phyloP scores from a whole-genome alignment of 2,329 filamentous ascomycete species.

The Fusarium miscanthi region DNA sequence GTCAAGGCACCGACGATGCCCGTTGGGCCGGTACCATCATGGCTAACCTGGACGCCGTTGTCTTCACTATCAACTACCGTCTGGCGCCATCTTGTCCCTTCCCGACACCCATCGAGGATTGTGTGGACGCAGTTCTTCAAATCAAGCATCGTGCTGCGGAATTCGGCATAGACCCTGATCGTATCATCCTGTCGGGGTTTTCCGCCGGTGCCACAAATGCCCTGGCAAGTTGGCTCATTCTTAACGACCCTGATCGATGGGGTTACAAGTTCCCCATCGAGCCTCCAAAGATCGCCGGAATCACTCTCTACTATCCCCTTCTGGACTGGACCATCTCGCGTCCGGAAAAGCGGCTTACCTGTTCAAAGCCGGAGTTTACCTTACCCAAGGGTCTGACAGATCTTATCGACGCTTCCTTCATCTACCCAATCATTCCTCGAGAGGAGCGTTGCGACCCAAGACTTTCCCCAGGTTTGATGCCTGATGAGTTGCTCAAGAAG shows the following conservation, averaged over 20 bases:
- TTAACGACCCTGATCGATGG: slow-evolving; percentile 57
- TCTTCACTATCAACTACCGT: slow-evolving; percentile 75
- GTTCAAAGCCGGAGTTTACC: slow-evolving; percentile 66
- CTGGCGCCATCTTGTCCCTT: slow-evolving; percentile 73
- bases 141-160: slow-evolving; percentile 66
- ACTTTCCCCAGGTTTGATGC: slow-evolving; percentile 68
- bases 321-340: slow-evolving; percentile 70
- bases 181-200: slow-evolving; percentile 71
- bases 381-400: slow-evolving; percentile 68
- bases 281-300: slow-evolving; percentile 60
- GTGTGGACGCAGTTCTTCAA: slow-evolving; percentile 72
- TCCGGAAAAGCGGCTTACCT: slow-evolving; percentile 65
- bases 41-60: slow-evolving; percentile 64
- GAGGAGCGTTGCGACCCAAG: slow-evolving; percentile 62
- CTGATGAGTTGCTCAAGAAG: slow-evolving; percentile 62
- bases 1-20: slow-evolving; percentile 71
- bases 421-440: slow-evolving; percentile 62
- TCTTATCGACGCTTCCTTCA: slow-evolving; percentile 71
- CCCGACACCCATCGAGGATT: slow-evolving; percentile 73
- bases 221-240: slow-evolving; percentile 59
- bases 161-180: slow-evolving; percentile 66
- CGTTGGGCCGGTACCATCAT: slow-evolving; percentile 68
- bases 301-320: slow-evolving; percentile 71
- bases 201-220: slow-evolving; percentile 70
- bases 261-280: slow-evolving; percentile 53